Evolutionary conservation across 768 basidiomycete genomes (phyloP), one percentile per base, ranked within the genome.

Genomic region (Suillus clintonianus): DNA sequence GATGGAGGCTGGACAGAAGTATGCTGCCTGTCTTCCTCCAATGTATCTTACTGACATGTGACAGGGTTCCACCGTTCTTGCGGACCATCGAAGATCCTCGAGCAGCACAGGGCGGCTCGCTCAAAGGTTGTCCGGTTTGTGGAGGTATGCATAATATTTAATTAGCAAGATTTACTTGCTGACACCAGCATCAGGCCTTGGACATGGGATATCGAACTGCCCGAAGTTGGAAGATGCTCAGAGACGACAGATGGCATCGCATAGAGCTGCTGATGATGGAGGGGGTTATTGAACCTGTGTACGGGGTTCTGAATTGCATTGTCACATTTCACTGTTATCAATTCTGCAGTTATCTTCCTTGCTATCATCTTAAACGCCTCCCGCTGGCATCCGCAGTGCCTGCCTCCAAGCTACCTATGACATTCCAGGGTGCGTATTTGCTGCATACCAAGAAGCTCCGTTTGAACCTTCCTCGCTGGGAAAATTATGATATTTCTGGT

Each of bases 1-100:
- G 61, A 90, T 97, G 83, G 97, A 99, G 77, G 95, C 96, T 3
- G 97, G 97, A 39, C 97, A 99, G 80, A 97, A 96, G 96, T 97
- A 63, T 58, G 87, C 83, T n/a, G 41, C 8, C 2, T 47, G 24
- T 37, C 15, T 27, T 37, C 55, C 24, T 27, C 30, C 59, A 24
- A 58, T 68, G 39, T 56, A 60, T 70, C 56, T 56, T 51, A 1
- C 37, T 58, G 39, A 64, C 47, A 41, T 42, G 2, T 37, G 10
- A 24, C 69, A 97, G 96, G 72, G 95, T 99, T 10, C 97, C 97
- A 0, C 94, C 94, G 24, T 99, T 98, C 82, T 78, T 99, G 68
- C 79, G 85, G 62, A 90, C 88, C 3, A 89, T 99, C 63, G 96
- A 98, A 42, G 97, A 99, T 77, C 92, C 95, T 11, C 88, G 94